Evolutionary conservation across 202 grass and related monocot genomes (phyloP).

Genomic region (Schoenoplectus triqueter): DNA sequence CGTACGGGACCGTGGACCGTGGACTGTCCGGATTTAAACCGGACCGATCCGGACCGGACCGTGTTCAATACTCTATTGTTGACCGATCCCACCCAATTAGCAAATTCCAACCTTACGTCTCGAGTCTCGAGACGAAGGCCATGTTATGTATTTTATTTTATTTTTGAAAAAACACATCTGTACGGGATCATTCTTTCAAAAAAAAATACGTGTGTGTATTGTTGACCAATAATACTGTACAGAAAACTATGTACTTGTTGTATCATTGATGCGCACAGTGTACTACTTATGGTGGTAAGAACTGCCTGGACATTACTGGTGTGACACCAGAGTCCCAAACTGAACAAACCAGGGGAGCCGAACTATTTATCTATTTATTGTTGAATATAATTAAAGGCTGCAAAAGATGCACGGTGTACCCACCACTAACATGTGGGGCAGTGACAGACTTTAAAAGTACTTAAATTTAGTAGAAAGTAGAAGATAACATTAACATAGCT

Average conservation of each 20-base stretch:
- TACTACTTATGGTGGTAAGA: neutral
- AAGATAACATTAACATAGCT: neutral
- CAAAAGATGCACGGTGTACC: neutral
- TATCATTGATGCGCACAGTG: neutral
- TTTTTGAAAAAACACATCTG: no score
- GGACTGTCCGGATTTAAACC: no score
- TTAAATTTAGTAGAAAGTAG: neutral
- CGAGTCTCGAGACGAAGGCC: no score
- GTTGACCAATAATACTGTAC: neutral
- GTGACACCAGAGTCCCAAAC: neutral
- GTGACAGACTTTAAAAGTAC: neutral
- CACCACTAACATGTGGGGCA: neutral
- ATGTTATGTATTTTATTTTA: no score
- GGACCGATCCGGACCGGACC: no score
- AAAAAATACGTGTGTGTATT: neutral
- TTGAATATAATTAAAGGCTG: slow-evolving; percentile 12
- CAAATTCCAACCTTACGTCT: no score
- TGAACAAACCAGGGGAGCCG: neutral
- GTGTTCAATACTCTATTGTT: no score
- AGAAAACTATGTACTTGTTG: neutral
- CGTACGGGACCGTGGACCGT: no score
- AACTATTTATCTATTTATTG: neutral
- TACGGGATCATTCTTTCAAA: neutral
- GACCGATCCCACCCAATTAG: no score
- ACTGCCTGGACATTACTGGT: neutral